Base-by-base conservation (phyloP, 1,139 yeast species). In the Meyerozyma elateridarum region DNA sequence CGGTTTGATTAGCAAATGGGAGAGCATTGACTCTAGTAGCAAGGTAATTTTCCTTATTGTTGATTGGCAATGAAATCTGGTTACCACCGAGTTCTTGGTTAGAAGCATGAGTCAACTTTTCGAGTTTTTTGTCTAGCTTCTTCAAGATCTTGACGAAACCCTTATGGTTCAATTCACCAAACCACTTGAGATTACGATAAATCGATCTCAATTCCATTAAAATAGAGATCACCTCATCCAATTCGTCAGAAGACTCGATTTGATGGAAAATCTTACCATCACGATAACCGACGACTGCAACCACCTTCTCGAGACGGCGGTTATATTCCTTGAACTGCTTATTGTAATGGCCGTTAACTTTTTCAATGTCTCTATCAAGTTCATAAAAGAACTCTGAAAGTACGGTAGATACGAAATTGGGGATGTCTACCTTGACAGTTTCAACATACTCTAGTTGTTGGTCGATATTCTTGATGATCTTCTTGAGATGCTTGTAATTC, bases 61-160 rank as follows among this genome's bases (percentile, higher is more conserved):
- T 64, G 15, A 80, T 75, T 8, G 89, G 85, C 36, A 63, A 47
- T 11, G 42, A 40, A 31, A 48, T 42, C 31, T 36, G 24, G 11
- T 33, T 20, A 6, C 22, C 21, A 15, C 33, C 25, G 14, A 22
- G 21, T 20, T 40, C 39, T 20, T 45, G 48, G 26, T 40, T 42
- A 19, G 46, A 44, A 31, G 63, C 51, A 15, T 49, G 48, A 4
- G 48, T 42, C 36, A 82, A 68, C 27, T 35, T 38, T 9, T 30
- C 26, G 30, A 42, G 36, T 53, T 87, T 87, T 62, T 91, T 91
- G 54, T 91, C 97, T 45, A 88, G 70, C 50, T 88, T 88, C 61
- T 91, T 91, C 52, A 91, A 66, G 43, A 91, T 91, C 62, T 91
- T 91, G 36, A 79, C 73, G 49, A 88, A 84, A 0, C 96, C 98